Evolutionary conservation across 2,329 filamentous ascomycete species (phyloP).

Genomic region (Exophiala alcalophila): DNA sequence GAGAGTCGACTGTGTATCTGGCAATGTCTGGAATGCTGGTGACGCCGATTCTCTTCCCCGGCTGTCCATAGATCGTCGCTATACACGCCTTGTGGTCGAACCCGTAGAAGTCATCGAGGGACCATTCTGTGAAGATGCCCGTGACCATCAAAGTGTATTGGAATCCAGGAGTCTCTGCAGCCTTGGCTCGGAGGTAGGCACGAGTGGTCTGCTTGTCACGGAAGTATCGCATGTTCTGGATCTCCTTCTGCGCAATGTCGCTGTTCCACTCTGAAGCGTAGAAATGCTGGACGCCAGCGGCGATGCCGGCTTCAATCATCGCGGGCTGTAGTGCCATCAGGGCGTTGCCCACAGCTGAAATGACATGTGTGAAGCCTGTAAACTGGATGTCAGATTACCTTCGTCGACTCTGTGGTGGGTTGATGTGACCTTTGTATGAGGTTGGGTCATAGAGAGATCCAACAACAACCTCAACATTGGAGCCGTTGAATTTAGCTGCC

Average conservation of each 20-base stretch:
- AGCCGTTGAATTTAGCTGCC: constrained; percentile 9
- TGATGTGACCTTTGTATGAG: constrained; percentile 7
- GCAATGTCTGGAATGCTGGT: constrained; percentile 17
- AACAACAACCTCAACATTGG: constrained; percentile 8
- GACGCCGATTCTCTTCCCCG: constrained; percentile 9
- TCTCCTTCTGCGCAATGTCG: constrained; percentile 12
- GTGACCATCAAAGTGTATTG: constrained; percentile 16
- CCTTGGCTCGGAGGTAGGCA: constrained; percentile 9
- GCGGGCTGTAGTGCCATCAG: constrained; percentile 13
- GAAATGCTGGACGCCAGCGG: constrained; percentile 42
- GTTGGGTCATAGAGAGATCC: constrained; percentile 6
- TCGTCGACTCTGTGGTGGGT: not conserved
- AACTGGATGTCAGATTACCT: not conserved
- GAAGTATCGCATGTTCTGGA: constrained; percentile 14
- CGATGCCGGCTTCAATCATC: constrained; percentile 41
- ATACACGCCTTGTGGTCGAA: constrained; percentile 10
- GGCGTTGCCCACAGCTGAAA: constrained; percentile 12
- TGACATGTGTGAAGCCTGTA: constrained; percentile 14
- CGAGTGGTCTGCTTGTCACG: constrained; percentile 11
- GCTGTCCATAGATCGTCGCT: constrained; percentile 8
- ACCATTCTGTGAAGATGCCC: constrained; percentile 12
- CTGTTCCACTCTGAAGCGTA: constrained; percentile 37
- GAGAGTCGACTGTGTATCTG: constrained; percentile 10
- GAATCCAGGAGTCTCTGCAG: constrained; percentile 5
- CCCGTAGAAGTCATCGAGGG: constrained; percentile 12